Evolutionary conservation across 148 eudicot genomes (phyloP), one percentile per base, ranked within the genome.

Genomic region (Suaeda aralocaspica): DNA sequence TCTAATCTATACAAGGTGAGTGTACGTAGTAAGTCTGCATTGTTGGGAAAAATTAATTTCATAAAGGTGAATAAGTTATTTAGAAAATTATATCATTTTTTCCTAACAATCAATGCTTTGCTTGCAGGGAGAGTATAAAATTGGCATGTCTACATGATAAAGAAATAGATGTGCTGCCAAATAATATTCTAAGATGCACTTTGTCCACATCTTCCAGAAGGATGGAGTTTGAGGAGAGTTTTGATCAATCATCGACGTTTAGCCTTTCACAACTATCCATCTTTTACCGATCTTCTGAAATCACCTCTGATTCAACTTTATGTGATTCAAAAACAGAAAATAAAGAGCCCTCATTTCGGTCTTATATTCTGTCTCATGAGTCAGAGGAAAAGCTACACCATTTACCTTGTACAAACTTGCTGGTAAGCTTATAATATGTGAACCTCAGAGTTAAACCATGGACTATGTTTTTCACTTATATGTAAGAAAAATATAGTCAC

Each of bases 1-100:
- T 64, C 82, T 85, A 6, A 86, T 89, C 56, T 53, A 77, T 77
- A 86, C 91, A 25, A 94, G 99, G 97, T 93, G n/a, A n/a, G n/a
- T n/a, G n/a, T n/a, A n/a, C n/a, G n/a, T n/a, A n/a, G n/a, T n/a
- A n/a, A n/a, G n/a, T n/a, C n/a, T n/a, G n/a, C n/a, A n/a, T n/a
- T n/a, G n/a, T n/a, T n/a, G n/a, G n/a, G n/a, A n/a, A n/a, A n/a
- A n/a, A n/a, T n/a, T 39, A 4, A 9, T 39, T 4, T 9, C 44
- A 9, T 42, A 2, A 42, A 0, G 46, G 46, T 42, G 51, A 15
- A 13, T 5, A 48, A 13, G 51, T 6, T 30, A 18, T 21, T 50
- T 51, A 29, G 50, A 33, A 50, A 46, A 29, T 9, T 25, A 9
- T 4, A 8, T 18, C n/a, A n/a, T n/a, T 36, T 67, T 25, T 15